phyloP scores from a whole-genome alignment of 1,284 basidiomycete genomes.

The Tilletia indica region DNA sequence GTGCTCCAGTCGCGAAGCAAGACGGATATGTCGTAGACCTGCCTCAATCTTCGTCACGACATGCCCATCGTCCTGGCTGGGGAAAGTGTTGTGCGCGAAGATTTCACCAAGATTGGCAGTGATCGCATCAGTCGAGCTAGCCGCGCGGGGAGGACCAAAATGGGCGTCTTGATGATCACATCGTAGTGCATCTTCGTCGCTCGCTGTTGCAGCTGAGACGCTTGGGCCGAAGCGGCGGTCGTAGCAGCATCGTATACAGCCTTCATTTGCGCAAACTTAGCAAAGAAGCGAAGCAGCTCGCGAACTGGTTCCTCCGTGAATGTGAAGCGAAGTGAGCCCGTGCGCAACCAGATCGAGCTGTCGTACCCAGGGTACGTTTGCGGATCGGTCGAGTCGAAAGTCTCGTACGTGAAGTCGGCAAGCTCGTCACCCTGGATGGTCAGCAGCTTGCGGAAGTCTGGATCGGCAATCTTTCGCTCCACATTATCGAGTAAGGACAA shows the following conservation, averaged over 20 bases:
- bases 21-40: constrained; percentile 78
- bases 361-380: constrained; percentile 77
- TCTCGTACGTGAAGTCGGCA: constrained; percentile 92
- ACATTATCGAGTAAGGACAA: constrained; percentile 79
- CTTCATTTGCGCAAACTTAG: constrained; percentile 74
- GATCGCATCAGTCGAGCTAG: constrained; percentile 70
- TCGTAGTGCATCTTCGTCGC: constrained; percentile 81
- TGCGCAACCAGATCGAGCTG: constrained; percentile 77
- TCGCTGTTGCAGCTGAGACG: constrained; percentile 65
- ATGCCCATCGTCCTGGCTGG: constrained; percentile 61
- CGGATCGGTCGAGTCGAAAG: constrained; percentile 67
- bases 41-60: constrained; percentile 64
- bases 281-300: constrained; percentile 78
- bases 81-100: constrained; percentile 74
- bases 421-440: constrained; percentile 94
- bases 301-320: constrained; percentile 85
- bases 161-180: constrained; percentile 84
- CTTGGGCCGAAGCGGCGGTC: constrained; percentile 84
- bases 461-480: constrained; percentile 61
- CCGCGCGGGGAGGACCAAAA: constrained; percentile 78
- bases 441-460: constrained; percentile 77
- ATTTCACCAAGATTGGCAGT: constrained; percentile 87
- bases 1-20: constrained; percentile 57
- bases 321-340: constrained; percentile 87
- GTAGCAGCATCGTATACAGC: constrained; percentile 94